Percentiles rank a stretch among this genome's conserved stretches.
Conservation (phyloP, 306 rosid species). For the Elaeagnus macrophylla region DNA sequence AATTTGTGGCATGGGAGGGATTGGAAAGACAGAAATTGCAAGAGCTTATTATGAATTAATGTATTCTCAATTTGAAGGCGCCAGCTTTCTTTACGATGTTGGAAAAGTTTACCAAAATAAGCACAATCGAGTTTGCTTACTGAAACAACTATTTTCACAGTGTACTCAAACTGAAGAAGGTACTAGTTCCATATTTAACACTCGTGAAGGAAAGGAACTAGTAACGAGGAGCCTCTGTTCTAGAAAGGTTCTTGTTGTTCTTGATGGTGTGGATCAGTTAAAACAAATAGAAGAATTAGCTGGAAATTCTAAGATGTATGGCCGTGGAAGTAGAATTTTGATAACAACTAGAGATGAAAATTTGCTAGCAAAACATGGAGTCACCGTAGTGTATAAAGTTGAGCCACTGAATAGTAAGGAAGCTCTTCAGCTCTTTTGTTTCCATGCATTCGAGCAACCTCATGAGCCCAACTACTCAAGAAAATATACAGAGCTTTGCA, state of each 20-base stretch:
- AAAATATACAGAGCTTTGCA: too few relatives aligned
- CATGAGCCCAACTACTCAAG: too few relatives aligned
- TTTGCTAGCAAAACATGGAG: conserved; percentile 4
- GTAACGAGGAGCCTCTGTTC: not conserved
- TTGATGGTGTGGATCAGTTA: too few relatives aligned
- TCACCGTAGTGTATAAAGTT: too few relatives aligned
- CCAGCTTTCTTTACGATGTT: conserved; percentile 10
- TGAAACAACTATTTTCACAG: conserved; percentile 4
- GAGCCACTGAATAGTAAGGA: too few relatives aligned
- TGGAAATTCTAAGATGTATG: conserved; percentile 2
- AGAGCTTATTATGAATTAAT: conserved; percentile 2
- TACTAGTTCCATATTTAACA: too few relatives aligned
- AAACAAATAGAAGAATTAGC: conserved; percentile 8
- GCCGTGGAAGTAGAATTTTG: conserved; percentile 6
- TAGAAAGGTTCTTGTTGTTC: not conserved
- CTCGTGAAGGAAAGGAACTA: not conserved
- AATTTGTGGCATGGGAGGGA: too few relatives aligned
- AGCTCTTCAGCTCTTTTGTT: too few relatives aligned
- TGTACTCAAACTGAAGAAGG: not conserved
- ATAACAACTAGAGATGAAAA: conserved; percentile 12
- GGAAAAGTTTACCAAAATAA: not conserved
- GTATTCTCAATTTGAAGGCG: conserved; percentile 3
- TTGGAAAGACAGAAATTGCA: too few relatives aligned
- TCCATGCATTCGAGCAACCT: too few relatives aligned
- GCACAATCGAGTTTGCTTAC: not conserved